Conservation (phyloP, 495 filamentous ascomycete species). For the Hypoxylon crocopeplum region DNA sequence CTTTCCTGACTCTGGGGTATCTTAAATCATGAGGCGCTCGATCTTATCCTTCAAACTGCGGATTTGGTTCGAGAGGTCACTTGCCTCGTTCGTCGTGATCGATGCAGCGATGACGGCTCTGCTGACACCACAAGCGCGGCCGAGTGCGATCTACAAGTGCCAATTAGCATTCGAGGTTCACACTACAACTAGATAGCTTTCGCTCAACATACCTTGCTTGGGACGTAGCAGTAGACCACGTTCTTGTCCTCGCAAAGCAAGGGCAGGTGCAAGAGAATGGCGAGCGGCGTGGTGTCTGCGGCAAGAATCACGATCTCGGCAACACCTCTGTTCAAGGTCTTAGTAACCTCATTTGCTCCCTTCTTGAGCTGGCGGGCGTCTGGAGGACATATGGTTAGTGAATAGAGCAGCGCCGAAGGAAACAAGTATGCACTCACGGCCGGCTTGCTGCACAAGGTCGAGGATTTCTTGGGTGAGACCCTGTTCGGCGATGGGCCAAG, state of each 20-base stretch:
- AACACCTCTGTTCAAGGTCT: slow-evolving; percentile 64
- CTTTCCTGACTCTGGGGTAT: slow-evolving; percentile 24
- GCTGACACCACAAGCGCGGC: slow-evolving; percentile 83
- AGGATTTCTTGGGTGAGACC: slow-evolving; percentile 80
- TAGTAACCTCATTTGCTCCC: slow-evolving; percentile 65
- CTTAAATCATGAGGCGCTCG: slow-evolving; percentile 93
- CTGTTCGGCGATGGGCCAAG: slow-evolving; percentile 90
- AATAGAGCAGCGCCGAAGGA: not conserved
- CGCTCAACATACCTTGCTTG: slow-evolving; percentile 48
- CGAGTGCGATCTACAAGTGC: slow-evolving; percentile 66
- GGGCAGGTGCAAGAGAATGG: slow-evolving; percentile 90
- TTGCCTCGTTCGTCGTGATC: slow-evolving; percentile 93
- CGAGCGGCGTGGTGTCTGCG: slow-evolving; percentile 84
- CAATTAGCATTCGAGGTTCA: slow-evolving; percentile 5
- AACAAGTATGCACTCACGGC: slow-evolving; percentile 43
- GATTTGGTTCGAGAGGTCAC: slow-evolving; percentile 86
- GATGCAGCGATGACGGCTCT: slow-evolving; percentile 84
- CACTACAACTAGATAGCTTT: slow-evolving; percentile 13
- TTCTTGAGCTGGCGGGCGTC: slow-evolving; percentile 89
- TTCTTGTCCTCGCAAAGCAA: slow-evolving; percentile 87
- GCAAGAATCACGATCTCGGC: slow-evolving; percentile 88
- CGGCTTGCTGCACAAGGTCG: slow-evolving; percentile 86
- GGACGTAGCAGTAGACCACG: slow-evolving; percentile 75
- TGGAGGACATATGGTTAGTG: slow-evolving; percentile 18
- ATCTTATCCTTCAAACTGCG: slow-evolving; percentile 89